These are phyloP conservation scores for Blastobotrys robertii DNA, from an alignment of 805 yeast species.

Conservation along the genomic window DNA sequence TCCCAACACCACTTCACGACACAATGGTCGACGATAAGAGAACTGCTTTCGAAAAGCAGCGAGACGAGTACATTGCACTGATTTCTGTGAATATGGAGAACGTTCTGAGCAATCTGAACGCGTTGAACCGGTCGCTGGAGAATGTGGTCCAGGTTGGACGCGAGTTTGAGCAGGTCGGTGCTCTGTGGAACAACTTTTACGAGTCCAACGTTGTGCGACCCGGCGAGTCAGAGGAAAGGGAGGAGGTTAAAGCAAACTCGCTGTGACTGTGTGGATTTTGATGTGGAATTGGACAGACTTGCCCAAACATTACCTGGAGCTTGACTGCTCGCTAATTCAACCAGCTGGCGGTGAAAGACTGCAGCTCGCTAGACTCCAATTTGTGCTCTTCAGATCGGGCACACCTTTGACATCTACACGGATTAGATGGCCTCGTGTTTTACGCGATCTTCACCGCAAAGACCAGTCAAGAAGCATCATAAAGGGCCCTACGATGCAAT, in stretches of 20 bases:
- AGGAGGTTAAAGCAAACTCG: not conserved
- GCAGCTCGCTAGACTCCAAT: not conserved
- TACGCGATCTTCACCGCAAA: no score
- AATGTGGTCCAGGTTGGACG: slow-evolving; percentile 63
- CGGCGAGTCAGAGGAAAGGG: not conserved
- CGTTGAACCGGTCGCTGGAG: slow-evolving; percentile 57
- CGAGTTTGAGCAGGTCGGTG: slow-evolving; percentile 62
- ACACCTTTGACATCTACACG: no score
- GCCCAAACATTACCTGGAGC: no score
- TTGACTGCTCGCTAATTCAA: no score
- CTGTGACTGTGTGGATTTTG: not conserved
- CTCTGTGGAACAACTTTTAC: slow-evolving; percentile 62
- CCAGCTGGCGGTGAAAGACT: not conserved
- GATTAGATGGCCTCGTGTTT: no score
- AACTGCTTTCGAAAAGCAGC: slow-evolving; percentile 46
- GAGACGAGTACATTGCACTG: slow-evolving; percentile 49
- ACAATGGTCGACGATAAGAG: slow-evolving; percentile 8
- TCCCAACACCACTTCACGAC: not conserved
- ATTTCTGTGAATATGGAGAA: slow-evolving; percentile 49
- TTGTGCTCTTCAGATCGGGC: not conserved
- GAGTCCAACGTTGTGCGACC: slow-evolving; percentile 20
- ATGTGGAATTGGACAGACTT: not conserved
- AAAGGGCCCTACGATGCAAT: no score
- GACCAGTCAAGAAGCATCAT: no score
- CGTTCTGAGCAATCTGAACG: slow-evolving; percentile 52